Evolutionary conservation across 305 asterid genomes (phyloP).

Genomic region (Solanum aculeatissimum): DNA sequence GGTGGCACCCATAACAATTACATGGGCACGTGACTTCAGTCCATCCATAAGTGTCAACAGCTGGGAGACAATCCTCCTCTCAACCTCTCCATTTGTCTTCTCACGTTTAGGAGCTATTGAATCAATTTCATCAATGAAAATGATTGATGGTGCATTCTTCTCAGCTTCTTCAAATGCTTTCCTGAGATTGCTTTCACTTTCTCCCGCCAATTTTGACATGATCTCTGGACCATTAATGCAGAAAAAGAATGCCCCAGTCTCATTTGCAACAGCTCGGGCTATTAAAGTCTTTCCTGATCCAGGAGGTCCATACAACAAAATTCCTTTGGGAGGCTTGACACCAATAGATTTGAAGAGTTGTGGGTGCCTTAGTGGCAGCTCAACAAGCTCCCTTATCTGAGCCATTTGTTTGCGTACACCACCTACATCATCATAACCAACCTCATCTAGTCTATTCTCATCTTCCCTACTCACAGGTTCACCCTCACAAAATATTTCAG

Average conservation of each 20-base stretch:
- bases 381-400: slow-evolving; percentile 42
- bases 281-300: slow-evolving; percentile 48
- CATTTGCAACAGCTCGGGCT: slow-evolving; percentile 51
- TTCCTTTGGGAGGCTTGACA: slow-evolving; percentile 19
- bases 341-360: slow-evolving; percentile 20
- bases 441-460: slow-evolving; percentile 38
- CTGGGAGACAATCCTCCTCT: slow-evolving; percentile 44
- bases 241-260: slow-evolving; percentile 49
- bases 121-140: slow-evolving; percentile 40
- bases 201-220: slow-evolving; percentile 47
- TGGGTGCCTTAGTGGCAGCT: slow-evolving; percentile 32
- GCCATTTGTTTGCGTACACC: slow-evolving; percentile 52
- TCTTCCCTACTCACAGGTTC: slow-evolving; percentile 41
- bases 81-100: slow-evolving; percentile 45
- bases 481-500: slow-evolving; percentile 47
- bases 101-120: slow-evolving; percentile 46
- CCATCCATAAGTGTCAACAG: slow-evolving; percentile 50
- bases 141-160: slow-evolving; percentile 44
- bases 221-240: slow-evolving; percentile 46
- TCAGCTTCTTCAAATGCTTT: slow-evolving; percentile 52
- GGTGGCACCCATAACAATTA: slow-evolving; percentile 45
- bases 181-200: slow-evolving; percentile 46
- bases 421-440: slow-evolving; percentile 49
- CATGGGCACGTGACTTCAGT: slow-evolving; percentile 44
- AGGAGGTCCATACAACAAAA: slow-evolving; percentile 20